A percentile compares a stretch with the other conserved stretches of the same genome.
Evolutionary conservation across 2,329 filamentous ascomycete species (phyloP).

Genomic region (Sarocladiaceae sp.): DNA sequence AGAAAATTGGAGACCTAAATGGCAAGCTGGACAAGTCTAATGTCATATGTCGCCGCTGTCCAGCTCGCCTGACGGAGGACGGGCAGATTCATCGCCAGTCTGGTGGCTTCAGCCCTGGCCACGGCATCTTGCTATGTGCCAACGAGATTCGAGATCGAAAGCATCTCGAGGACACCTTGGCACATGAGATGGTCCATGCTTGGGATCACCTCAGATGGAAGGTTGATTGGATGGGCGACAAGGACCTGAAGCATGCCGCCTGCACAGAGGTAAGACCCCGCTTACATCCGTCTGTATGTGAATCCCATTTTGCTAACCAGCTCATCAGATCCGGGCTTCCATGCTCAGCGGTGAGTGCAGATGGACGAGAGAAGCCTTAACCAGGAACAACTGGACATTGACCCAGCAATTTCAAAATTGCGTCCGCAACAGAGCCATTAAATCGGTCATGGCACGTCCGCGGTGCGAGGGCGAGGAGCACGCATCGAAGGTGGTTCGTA

Average conservation of each 20-base stretch:
- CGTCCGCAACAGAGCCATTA: conserved; percentile 72
- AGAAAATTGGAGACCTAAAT: conserved; percentile 74
- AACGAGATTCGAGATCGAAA: conserved; percentile 77
- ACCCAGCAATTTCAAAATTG: conserved; percentile 93
- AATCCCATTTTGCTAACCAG: not conserved
- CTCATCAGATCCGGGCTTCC: conserved; percentile 72
- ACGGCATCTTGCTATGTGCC: conserved; percentile 87
- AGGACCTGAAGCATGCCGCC: conserved; percentile 77
- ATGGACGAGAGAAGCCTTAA: conserved; percentile 81
- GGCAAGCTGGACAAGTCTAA: conserved; percentile 67
- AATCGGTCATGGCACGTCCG: conserved; percentile 72
- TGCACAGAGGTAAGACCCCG: conserved; percentile 70
- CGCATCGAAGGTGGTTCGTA: conserved; percentile 81
- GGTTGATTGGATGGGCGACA: conserved; percentile 68
- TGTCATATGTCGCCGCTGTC: conserved; percentile 77
- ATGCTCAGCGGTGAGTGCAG: conserved; percentile 92
- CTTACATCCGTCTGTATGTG: not conserved
- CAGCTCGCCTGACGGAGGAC: conserved; percentile 46
- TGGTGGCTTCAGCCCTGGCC: conserved; percentile 79
- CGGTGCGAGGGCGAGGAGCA: conserved; percentile 80
- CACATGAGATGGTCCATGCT: conserved; percentile 97
- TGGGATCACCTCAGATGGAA: conserved; percentile 92
- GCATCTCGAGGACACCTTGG: conserved; percentile 87
- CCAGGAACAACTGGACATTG: conserved; percentile 76
- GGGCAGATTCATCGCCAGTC: conserved; percentile 58